Percentiles rank a stretch among this genome's conserved stretches.
Evolutionary conservation across 345 rosid species (phyloP).

Genomic region (Aquilaria sinensis): DNA sequence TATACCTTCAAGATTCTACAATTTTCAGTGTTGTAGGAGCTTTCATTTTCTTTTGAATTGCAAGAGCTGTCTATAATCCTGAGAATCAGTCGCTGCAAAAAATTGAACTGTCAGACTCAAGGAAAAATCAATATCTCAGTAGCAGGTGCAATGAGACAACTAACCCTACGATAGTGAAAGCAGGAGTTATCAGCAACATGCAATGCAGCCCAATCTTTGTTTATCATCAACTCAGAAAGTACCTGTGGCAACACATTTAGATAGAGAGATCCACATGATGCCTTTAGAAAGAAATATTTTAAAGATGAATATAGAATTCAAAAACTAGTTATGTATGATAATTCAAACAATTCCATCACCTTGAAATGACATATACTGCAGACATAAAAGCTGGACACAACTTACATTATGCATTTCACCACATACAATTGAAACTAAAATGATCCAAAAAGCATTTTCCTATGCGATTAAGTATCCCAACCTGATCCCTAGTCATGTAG

Average conservation of each 20-base stretch:
- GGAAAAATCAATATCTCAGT: conserved; percentile 1
- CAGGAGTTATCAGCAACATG: conserved; percentile 89
- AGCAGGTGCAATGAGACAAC: conserved; percentile 16
- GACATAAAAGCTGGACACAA: not conserved
- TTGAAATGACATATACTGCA: conserved; percentile 5
- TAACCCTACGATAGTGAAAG: conserved; percentile 84
- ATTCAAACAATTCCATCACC: not conserved
- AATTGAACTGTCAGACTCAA: conserved; percentile 7
- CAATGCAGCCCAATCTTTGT: conserved; percentile 70
- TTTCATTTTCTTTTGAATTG: conserved; percentile 17
- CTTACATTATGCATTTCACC: not conserved
- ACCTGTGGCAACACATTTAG: conserved; percentile 40
- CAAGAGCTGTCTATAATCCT: conserved; percentile 29
- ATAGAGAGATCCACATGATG: not conserved
- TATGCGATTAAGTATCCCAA: conserved; percentile 17
- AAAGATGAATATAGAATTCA: conserved; percentile 3
- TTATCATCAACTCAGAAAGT: conserved; percentile 54
- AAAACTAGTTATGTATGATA: conserved; percentile 6
- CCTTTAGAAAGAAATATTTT: conserved; percentile 1
- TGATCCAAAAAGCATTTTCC: not conserved
- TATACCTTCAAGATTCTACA: conserved; percentile 49
- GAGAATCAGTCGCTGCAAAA: conserved; percentile 62
- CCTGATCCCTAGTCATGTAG: conserved; percentile 70
- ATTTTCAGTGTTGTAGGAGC: conserved; percentile 20
- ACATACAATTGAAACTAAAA: not conserved